A percentile compares a stretch with the other conserved stretches of the same genome.
Conservation (phyloP, 805 yeast genomes). For the Saccharomycopsis synnaedendra region DNA sequence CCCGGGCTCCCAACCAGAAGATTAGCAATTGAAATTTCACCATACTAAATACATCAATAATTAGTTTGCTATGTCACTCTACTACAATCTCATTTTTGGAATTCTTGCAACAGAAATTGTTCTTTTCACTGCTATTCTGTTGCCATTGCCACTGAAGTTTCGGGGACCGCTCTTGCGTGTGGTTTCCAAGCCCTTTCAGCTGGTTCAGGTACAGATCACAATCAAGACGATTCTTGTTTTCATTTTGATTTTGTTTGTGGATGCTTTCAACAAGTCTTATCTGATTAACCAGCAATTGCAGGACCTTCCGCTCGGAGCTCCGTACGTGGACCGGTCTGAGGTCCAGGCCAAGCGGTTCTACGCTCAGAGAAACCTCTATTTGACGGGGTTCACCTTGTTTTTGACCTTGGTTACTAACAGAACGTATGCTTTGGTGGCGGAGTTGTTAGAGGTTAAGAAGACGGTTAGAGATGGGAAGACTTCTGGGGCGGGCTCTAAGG, state of each 20-base stretch:
- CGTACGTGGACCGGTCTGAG: conserved; percentile 46
- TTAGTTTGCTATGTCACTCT: conserved; percentile 22
- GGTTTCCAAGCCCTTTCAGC: conserved; percentile 57
- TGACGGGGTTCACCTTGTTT: conserved; percentile 91
- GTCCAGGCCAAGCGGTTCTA: conserved; percentile 85
- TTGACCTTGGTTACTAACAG: conserved; percentile 76
- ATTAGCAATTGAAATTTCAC: no score
- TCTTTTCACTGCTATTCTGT: conserved; percentile 65
- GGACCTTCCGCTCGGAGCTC: conserved; percentile 21
- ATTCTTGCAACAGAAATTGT: conserved; percentile 69
- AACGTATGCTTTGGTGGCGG: conserved; percentile 72
- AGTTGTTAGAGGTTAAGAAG: conserved; percentile 47
- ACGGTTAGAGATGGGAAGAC: conserved; percentile 29
- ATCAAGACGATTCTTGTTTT: conserved; percentile 76
- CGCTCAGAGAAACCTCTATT: conserved; percentile 91
- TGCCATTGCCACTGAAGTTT: conserved; percentile 72
- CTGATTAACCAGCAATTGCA: conserved; percentile 54
- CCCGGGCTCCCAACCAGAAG: no score
- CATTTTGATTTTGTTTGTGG: conserved; percentile 73
- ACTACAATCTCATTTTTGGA: conserved; percentile 36
- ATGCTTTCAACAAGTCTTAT: conserved; percentile 75
- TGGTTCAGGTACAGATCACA: conserved; percentile 62
- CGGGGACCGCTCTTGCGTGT: conserved; percentile 58
- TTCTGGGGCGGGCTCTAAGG: conserved; percentile 18
- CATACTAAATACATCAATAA: not conserved